phyloP scores from a whole-genome alignment of 768 basidiomycete genomes.

The Boletus pseudopeckii region DNA sequence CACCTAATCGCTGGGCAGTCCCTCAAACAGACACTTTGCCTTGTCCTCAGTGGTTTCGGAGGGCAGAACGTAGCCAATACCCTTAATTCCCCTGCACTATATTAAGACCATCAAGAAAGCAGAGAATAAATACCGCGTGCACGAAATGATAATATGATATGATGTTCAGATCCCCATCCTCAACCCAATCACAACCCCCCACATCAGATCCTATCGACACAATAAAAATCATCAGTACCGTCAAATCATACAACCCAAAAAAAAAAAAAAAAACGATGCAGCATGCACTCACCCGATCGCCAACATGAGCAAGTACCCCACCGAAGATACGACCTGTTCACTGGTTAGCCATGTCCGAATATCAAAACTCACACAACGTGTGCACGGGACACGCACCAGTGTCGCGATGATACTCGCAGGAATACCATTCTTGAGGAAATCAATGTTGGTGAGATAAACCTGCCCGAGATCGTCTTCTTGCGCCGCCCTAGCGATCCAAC shows the following conservation, averaged over 20 bases:
- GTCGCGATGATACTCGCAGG: conserved; percentile 92
- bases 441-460: conserved; percentile 76
- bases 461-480: conserved; percentile 95
- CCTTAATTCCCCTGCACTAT: background rate
- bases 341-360: background rate
- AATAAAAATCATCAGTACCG: background rate
- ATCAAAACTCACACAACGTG: background rate
- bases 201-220: conserved; percentile 2
- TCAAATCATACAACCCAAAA: background rate
- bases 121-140: background rate
- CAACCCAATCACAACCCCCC: background rate
- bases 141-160: background rate
- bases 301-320: conserved; percentile 19
- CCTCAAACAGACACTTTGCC: too few species aligned
- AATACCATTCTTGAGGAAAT: conserved; percentile 92
- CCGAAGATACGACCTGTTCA: conserved; percentile 17
- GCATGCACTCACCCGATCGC: conserved; percentile 10
- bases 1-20: too few species aligned
- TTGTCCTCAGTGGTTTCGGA: background rate
- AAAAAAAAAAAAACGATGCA: background rate
- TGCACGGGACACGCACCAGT: conserved; percentile 41
- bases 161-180: background rate
- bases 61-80: background rate
- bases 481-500: conserved; percentile 56
- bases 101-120: too few species aligned